These are phyloP conservation scores for Marasmius tenuissimus DNA, from an alignment of 1,284 basidiomycete genomes.

Conservation along the genomic window DNA sequence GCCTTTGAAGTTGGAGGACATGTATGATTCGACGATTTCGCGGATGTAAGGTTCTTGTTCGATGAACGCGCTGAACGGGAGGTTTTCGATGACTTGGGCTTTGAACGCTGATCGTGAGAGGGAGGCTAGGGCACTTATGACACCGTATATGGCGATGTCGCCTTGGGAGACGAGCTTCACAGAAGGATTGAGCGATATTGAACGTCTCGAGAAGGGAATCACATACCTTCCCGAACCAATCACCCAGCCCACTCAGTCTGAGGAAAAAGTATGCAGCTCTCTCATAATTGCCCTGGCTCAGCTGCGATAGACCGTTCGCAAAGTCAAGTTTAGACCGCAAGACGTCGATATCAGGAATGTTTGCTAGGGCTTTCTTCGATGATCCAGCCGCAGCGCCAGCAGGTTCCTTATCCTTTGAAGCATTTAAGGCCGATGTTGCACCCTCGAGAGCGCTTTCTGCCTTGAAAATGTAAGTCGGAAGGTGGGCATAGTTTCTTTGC, in stretches of 20 bases:
- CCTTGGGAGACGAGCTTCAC: constrained; percentile 70
- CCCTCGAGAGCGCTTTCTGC: constrained; percentile 85
- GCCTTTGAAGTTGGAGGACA: constrained; percentile 78
- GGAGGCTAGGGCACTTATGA: constrained; percentile 77
- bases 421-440: constrained; percentile 30
- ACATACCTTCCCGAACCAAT: constrained; percentile 69
- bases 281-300: constrained; percentile 73
- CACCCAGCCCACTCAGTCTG: constrained; percentile 60
- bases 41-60: constrained; percentile 85
- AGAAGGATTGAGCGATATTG: background rate
- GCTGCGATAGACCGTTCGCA: constrained; percentile 69
- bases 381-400: constrained; percentile 26
- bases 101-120: constrained; percentile 72
- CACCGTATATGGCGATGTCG: constrained; percentile 84
- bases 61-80: constrained; percentile 72
- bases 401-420: constrained; percentile 19
- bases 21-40: constrained; percentile 81
- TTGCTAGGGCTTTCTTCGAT: constrained; percentile 42
- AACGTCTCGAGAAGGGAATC: constrained; percentile 1
- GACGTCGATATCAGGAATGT: constrained; percentile 49
- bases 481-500: constrained; percentile 79
- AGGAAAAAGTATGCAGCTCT: constrained; percentile 74
- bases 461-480: constrained; percentile 88
- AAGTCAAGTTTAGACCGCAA: constrained; percentile 79
- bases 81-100: constrained; percentile 65